Evolutionary conservation across 2,329 filamentous ascomycete genomes (phyloP).

Genomic region (Cadophora luteo-olivacea): DNA sequence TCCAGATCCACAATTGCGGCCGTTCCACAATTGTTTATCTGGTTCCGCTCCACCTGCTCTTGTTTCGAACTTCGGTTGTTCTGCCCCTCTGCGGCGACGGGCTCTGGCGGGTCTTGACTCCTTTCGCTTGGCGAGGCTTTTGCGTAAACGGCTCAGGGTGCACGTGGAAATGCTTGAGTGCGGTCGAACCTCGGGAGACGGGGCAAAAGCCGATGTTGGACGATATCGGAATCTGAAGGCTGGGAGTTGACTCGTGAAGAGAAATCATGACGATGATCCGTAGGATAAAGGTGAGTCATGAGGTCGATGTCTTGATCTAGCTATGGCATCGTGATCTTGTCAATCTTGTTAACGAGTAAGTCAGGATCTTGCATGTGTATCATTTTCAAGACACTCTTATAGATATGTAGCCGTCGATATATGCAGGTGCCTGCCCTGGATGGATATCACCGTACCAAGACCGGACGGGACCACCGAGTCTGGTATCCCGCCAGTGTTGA

Average conservation of each 20-base stretch:
- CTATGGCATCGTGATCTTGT: background rate
- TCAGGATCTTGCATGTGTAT: background rate
- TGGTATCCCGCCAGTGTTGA: background rate
- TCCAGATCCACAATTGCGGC: conserved; percentile 4
- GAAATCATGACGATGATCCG: background rate
- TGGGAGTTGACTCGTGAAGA: conserved; percentile 1
- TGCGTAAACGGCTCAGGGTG: background rate
- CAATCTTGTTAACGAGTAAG: background rate
- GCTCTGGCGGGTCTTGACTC: conserved; percentile 15
- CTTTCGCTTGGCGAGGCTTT: conserved; percentile 4
- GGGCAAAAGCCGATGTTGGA: conserved; percentile 5
- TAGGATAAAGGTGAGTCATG: background rate
- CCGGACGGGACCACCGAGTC: background rate
- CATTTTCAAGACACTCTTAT: conserved; percentile 5
- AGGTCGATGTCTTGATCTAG: background rate
- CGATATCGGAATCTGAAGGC: background rate
- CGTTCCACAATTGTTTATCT: conserved; percentile 12
- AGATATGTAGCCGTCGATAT: background rate
- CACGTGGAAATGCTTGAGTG: conserved; percentile 15
- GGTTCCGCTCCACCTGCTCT: background rate
- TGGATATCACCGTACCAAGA: background rate
- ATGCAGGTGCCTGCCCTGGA: background rate
- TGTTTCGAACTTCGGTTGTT: background rate
- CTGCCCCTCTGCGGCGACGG: background rate
- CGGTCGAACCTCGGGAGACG: background rate